Percentiles rank a stretch among this genome's conserved stretches.
Evolutionary conservation across 495 filamentous ascomycete species (phyloP).

Genomic region (Apiosordaria backusii): DNA sequence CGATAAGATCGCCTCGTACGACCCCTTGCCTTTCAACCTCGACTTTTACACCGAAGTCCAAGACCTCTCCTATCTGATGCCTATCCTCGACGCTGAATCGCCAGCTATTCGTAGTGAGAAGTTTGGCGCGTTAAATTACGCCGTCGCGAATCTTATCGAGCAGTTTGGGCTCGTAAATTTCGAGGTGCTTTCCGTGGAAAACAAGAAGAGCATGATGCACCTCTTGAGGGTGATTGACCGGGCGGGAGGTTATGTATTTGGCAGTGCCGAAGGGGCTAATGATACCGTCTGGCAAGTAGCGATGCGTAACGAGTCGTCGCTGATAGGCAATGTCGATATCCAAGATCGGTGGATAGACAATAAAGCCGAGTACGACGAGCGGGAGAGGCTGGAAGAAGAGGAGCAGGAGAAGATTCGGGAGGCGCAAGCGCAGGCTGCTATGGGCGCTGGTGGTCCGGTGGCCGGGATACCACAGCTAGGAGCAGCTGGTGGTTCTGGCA

Average conservation of each 20-base stretch:
- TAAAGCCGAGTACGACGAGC: constrained; percentile 82
- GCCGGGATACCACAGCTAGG: constrained; percentile 9
- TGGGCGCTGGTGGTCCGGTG: not conserved
- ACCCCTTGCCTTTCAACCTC: constrained; percentile 83
- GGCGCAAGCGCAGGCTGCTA: constrained; percentile 21
- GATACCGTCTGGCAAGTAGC: constrained; percentile 93
- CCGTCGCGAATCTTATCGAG: constrained; percentile 80
- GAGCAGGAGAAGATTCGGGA: constrained; percentile 45
- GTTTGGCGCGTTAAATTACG: constrained; percentile 77
- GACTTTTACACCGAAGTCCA: constrained; percentile 99
- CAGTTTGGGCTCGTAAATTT: constrained; percentile 86
- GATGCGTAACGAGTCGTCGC: constrained; percentile 76
- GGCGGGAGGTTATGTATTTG: constrained; percentile 90
- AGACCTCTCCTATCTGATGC: constrained; percentile 79
- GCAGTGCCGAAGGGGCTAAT: constrained; percentile 83
- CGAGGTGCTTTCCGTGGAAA: constrained; percentile 91
- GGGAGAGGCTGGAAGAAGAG: constrained; percentile 68
- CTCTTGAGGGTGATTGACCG: constrained; percentile 83
- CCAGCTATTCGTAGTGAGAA: constrained; percentile 60
- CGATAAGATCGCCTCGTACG: constrained; percentile 76
- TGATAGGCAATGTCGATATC: constrained; percentile 79
- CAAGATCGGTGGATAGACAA: constrained; percentile 93
- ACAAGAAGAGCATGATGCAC: constrained; percentile 93
- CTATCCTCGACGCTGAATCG: constrained; percentile 61
- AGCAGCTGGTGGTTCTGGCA: constrained; percentile 19